phyloP scores from a whole-genome alignment of 768 basidiomycete genomes.

The Termitomyces bulborhizus region DNA sequence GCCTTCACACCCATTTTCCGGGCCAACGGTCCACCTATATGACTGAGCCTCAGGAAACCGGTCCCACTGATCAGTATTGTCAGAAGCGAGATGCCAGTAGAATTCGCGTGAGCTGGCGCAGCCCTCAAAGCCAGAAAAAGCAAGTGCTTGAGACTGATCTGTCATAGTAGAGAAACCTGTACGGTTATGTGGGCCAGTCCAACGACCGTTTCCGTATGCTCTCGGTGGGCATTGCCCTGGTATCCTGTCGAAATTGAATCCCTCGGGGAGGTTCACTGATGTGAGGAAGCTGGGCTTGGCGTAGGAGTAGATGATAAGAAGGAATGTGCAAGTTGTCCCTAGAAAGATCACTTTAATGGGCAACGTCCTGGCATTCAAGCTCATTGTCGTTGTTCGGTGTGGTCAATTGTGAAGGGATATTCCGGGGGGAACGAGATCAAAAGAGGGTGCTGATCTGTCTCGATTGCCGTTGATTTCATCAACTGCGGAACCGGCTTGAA shows the following conservation, averaged over 20 bases:
- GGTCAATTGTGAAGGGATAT: not conserved
- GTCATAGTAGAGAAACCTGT: conserved; percentile 29
- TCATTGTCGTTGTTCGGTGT: conserved; percentile 6
- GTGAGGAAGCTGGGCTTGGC: conserved; percentile 6
- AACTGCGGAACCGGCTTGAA: not conserved
- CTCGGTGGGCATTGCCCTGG: conserved; percentile 23
- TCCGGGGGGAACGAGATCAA: not conserved
- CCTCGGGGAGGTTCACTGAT: not conserved
- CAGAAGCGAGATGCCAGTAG: conserved; percentile 56
- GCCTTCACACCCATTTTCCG: conserved; percentile 29
- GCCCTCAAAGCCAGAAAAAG: conserved; percentile 51
- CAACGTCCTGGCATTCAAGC: conserved; percentile 17
- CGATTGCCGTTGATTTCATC: not conserved
- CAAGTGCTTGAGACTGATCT: conserved; percentile 35
- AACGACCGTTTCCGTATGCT: conserved; percentile 29
- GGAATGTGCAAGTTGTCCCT: conserved; percentile 14
- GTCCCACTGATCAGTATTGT: conserved; percentile 39
- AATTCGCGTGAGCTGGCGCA: conserved; percentile 61
- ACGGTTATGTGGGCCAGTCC: conserved; percentile 29
- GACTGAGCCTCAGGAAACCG: conserved; percentile 48
- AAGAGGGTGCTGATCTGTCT: not conserved
- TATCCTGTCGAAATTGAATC: conserved; percentile 7
- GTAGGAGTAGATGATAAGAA: conserved; percentile 21
- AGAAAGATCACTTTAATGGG: conserved; percentile 15
- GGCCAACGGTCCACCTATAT: conserved; percentile 48